These are phyloP conservation scores for Oxytropis ochrocephala DNA, from an alignment of 306 rosid genomes.

Conservation along the genomic window DNA sequence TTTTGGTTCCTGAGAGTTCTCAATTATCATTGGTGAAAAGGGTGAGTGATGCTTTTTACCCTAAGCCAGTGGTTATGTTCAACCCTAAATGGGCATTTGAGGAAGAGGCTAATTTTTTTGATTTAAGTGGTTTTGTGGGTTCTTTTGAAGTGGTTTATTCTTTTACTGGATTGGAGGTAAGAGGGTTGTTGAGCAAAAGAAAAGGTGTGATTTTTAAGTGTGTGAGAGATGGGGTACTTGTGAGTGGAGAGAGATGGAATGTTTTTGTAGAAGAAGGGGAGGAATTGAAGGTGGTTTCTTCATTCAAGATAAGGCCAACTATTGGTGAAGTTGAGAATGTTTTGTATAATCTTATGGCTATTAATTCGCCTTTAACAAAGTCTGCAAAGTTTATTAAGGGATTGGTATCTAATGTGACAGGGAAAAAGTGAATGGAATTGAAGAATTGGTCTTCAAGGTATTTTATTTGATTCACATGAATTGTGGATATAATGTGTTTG, in stretches of 20 bases:
- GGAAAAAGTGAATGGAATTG: slow-evolving; percentile 49
- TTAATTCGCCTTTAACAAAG: slow-evolving; percentile 80
- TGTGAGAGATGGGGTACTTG: slow-evolving; percentile 79
- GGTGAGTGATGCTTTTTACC: slow-evolving; percentile 44
- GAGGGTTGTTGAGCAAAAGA: slow-evolving; percentile 62
- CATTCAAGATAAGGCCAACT: slow-evolving; percentile 58
- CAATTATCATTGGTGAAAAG: slow-evolving; percentile 38
- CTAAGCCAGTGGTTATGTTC: slow-evolving; percentile 78
- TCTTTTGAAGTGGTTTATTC: slow-evolving; percentile 87
- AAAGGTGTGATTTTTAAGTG: slow-evolving; percentile 77
- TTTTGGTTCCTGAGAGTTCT: slow-evolving; percentile 55
- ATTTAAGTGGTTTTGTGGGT: slow-evolving; percentile 51
- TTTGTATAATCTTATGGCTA: slow-evolving; percentile 82
- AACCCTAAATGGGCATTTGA: slow-evolving; percentile 82
- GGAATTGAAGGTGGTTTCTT: slow-evolving; percentile 50
- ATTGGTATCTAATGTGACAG: slow-evolving; percentile 75
- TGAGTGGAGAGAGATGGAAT: slow-evolving; percentile 70
- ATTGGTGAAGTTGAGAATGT: slow-evolving; percentile 79
- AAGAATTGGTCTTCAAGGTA: slow-evolving; percentile 9
- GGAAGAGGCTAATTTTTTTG: slow-evolving; percentile 61
- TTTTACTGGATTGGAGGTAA: slow-evolving; percentile 82
- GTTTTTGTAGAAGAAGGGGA: slow-evolving; percentile 86
- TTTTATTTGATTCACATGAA: slow-evolving; percentile 4
- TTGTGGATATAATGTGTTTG: slow-evolving; percentile 15
- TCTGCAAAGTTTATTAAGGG: slow-evolving; percentile 77